These are phyloP conservation scores for Entophlyctis luteolus DNA, from an alignment of 192 early-diverging fungal species.

Conservation along the genomic window DNA sequence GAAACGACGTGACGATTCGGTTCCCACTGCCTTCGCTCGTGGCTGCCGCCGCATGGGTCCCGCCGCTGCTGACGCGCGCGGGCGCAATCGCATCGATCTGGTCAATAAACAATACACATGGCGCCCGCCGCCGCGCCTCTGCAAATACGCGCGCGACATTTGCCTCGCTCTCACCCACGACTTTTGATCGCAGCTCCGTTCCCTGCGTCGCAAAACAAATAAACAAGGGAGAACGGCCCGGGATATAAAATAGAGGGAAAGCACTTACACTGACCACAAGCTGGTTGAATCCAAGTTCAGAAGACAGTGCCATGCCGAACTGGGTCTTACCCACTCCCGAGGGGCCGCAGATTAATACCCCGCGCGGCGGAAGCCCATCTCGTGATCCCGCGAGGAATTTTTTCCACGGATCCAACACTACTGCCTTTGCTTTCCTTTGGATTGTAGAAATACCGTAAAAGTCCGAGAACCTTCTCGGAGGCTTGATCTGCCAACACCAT, in stretches of 20 bases:
- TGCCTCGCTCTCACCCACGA: conserved; percentile 91
- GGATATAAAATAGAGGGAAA: background rate
- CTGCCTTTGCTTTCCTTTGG: conserved; percentile 59
- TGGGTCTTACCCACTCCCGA: conserved; percentile 87
- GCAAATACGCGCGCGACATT: conserved; percentile 80
- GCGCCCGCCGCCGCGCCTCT: conserved; percentile 74
- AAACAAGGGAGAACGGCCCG: background rate
- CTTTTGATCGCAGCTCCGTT: conserved; percentile 80
- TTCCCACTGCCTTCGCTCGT: conserved; percentile 80
- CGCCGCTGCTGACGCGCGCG: conserved; percentile 54
- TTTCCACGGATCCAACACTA: conserved; percentile 34
- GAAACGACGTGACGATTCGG: conserved; percentile 81
- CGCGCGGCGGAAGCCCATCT: conserved; percentile 69
- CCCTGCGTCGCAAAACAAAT: conserved; percentile 37
- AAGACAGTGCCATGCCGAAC: conserved; percentile 77
- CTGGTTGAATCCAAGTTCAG: conserved; percentile 74
- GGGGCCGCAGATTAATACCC: conserved; percentile 82
- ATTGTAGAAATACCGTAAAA: conserved; percentile 74
- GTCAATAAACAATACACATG: conserved; percentile 90
- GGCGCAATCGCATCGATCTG: conserved; percentile 85
- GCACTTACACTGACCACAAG: conserved; percentile 72
- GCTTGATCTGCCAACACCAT: conserved; percentile 2
- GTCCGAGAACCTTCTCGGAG: conserved; percentile 5
- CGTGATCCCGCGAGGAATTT: conserved; percentile 52
- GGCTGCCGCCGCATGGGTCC: conserved; percentile 12